Evolutionary conservation across 495 filamentous ascomycete species (phyloP), one percentile per base, ranked within the genome.

Genomic region (Aspergillus avenaceus): DNA sequence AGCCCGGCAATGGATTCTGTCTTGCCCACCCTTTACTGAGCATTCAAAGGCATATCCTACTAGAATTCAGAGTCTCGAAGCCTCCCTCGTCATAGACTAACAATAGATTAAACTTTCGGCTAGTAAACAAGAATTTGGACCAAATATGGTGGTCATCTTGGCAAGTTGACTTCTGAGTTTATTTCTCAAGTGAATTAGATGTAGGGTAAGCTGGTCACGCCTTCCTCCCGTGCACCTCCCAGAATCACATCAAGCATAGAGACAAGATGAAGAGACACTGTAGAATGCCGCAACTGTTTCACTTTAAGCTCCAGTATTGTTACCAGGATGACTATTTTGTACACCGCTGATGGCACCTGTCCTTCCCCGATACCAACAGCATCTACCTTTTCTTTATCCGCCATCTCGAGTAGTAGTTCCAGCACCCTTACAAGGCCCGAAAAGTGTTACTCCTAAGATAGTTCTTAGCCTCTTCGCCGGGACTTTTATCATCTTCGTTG

Each of bases 381-480:
- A 62, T 14, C 45, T 62, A 19, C 58, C 58, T 42, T 45, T 59
- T 14, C 34, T 55, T 42, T 61, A 60, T 34, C 59, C 54, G 38
- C 48, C 48, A 21, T 47, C 60, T 0, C 56, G 60, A 46, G 51
- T 50, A 29, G 28, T 52, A 31, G 52, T 52, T 8, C 42, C 51
- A 26, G 46, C 28, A 8, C 53, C 62, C 19, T 41, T 54, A 8
- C 50, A 37, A 8, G 52, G 62, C 3, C 49, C 48, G 1, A 56
- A 55, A 11, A 56, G 53, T 16, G 65, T 70, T 50, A 59, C 64
- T 48, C 34, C 63, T 5, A 56, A 50, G 13, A 52, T 70, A 0
- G 57, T 73, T 16, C 45, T 56, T 2, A 58, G 72, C 44, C 66
- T 76, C 0, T 64, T 76, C n/a, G 57, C 62, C 1, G 69, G 69